Conservation (phyloP, 495 filamentous ascomycete species). For the Trichocladium antarcticum region DNA sequence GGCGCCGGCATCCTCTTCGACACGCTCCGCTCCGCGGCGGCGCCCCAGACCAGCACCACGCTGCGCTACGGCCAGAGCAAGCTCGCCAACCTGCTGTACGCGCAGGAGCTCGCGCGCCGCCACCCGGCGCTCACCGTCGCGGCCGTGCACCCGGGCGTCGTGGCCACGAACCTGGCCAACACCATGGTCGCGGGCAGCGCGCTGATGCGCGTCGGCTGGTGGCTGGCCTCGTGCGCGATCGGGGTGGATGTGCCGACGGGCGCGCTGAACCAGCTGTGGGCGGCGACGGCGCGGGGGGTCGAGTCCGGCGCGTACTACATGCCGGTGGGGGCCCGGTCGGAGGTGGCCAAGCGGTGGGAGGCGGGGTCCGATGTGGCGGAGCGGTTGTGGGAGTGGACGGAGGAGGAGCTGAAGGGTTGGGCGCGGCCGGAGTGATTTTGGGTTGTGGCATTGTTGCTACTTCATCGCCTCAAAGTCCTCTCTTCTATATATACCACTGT, state of each 20-base stretch:
- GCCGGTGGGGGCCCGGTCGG: constrained; percentile 21
- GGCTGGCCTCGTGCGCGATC: background rate
- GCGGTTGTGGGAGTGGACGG: constrained; percentile 55
- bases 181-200: background rate
- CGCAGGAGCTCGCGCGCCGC: constrained; percentile 45
- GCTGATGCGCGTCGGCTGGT: background rate
- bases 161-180: constrained; percentile 41
- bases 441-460: background rate
- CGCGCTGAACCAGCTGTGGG: constrained; percentile 52
- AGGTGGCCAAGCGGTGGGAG: constrained; percentile 12
- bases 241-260: constrained; percentile 30
- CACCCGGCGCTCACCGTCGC: constrained; percentile 43
- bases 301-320: constrained; percentile 30
- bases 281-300: constrained; percentile 35
- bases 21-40: constrained; percentile 26
- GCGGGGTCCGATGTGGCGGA: constrained; percentile 40
- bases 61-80: constrained; percentile 54
- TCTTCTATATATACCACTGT: too few relatives aligned
- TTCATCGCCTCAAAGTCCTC: too few relatives aligned
- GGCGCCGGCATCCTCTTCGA: constrained; percentile 32
- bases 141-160: constrained; percentile 56
- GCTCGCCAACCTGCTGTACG: constrained; percentile 59
- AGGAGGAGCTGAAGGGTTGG: constrained; percentile 24
- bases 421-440: background rate
- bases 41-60: background rate